Conservation (phyloP, 2,329 filamentous ascomycete species). For the Huntiella abstrusa region DNA sequence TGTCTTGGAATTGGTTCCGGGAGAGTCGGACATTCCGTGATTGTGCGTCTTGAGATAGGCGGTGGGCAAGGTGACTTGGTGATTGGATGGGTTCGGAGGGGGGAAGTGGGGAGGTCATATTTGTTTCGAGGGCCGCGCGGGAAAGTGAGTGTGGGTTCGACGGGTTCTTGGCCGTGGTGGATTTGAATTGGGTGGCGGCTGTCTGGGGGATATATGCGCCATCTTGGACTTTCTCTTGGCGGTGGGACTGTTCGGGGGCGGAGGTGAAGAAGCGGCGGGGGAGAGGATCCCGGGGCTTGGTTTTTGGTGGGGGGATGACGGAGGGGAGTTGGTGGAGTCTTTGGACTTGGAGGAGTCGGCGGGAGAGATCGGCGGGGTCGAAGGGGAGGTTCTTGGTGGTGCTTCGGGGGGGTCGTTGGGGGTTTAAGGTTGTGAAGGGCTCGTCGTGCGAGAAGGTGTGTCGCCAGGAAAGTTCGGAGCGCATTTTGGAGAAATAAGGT, state of each 20-base stretch:
- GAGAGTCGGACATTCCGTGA: too few relatives aligned
- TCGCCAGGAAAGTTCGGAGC: slow-evolving; percentile 1
- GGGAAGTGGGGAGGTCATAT: too few relatives aligned
- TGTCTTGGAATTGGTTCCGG: too few relatives aligned
- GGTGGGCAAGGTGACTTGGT: too few relatives aligned
- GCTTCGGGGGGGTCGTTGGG: slow-evolving; percentile 25
- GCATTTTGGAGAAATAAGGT: slow-evolving; percentile 1
- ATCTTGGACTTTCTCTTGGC: neutral
- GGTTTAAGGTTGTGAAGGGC: slow-evolving; percentile 13
- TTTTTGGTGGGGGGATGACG: slow-evolving; percentile 12
- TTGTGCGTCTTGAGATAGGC: too few relatives aligned
- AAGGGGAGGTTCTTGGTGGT: slow-evolving; percentile 20
- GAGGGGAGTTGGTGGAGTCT: slow-evolving; percentile 28
- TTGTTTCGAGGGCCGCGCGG: too few relatives aligned
- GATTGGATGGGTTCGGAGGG: too few relatives aligned
- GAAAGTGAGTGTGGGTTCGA: neutral
- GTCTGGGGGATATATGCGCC: neutral
- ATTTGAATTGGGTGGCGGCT: neutral
- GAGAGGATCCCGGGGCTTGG: neutral
- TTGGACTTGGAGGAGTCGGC: slow-evolving; percentile 31
- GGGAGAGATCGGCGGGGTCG: slow-evolving; percentile 35
- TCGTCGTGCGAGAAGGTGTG: slow-evolving; percentile 11
- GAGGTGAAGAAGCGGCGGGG: slow-evolving; percentile 7
- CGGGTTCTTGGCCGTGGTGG: neutral
- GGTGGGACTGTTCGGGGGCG: neutral